Percentiles rank a stretch among this genome's conserved stretches.
Conservation (phyloP, 192 early-diverging fungal genomes). For the Entrophospora sp. region DNA sequence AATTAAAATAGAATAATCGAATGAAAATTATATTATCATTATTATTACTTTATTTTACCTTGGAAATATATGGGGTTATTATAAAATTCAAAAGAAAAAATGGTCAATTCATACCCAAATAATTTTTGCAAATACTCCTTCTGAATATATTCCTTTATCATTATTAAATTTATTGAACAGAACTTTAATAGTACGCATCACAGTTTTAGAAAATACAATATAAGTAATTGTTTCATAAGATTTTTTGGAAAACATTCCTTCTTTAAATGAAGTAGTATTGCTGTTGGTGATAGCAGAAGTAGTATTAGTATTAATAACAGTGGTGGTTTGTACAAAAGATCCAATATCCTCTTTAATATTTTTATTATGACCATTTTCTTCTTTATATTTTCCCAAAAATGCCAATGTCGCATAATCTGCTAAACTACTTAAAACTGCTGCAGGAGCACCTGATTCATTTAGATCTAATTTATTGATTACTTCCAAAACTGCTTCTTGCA, state of each 20-base stretch:
- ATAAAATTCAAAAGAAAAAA: not conserved
- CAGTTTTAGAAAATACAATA: slow-evolving; percentile 64
- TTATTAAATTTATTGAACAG: slow-evolving; percentile 46
- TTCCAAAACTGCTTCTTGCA: slow-evolving; percentile 61
- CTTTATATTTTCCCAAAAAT: slow-evolving; percentile 11
- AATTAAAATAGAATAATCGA: too few species aligned
- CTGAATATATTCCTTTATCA: slow-evolving; percentile 40
- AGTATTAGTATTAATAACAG: too few species aligned
- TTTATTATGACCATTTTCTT: not conserved
- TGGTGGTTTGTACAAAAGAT: too few species aligned
- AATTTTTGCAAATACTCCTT: slow-evolving; percentile 44
- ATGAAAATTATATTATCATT: too few species aligned
- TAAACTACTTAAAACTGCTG: slow-evolving; percentile 33
- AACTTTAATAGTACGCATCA: slow-evolving; percentile 42
- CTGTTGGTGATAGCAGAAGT: too few species aligned
- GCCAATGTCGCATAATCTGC: slow-evolving; percentile 36
- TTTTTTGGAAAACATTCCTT: not conserved
- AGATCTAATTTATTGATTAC: slow-evolving; percentile 30
- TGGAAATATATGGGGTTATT: too few species aligned
- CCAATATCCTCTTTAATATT: too few species aligned
- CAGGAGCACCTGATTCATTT: slow-evolving; percentile 23
- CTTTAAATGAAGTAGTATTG: not conserved
- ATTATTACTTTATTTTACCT: too few species aligned
- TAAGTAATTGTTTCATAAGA: slow-evolving; percentile 50
- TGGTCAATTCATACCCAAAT: slow-evolving; percentile 25